Evolutionary conservation across 2,329 filamentous ascomycete species (phyloP).

Genomic region (Fusarium beomiforme): DNA sequence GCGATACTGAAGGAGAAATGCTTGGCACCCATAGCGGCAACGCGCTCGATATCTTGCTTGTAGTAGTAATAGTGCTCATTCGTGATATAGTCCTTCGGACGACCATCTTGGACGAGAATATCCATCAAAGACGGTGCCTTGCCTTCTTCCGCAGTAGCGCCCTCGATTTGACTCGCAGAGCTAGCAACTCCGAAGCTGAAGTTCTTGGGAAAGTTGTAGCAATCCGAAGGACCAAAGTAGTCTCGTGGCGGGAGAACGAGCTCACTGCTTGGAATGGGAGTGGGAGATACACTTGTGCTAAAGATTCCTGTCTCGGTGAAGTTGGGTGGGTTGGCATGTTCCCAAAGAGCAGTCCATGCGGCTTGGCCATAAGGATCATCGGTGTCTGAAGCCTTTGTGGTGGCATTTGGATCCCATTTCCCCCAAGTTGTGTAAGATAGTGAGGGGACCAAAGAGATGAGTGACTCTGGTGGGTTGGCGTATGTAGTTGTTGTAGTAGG

Average conservation of each 20-base stretch:
- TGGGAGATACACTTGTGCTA: slow-evolving; percentile 63
- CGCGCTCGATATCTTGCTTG: slow-evolving; percentile 64
- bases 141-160: slow-evolving; percentile 57
- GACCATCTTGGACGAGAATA: slow-evolving; percentile 45
- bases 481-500: slow-evolving; percentile 47
- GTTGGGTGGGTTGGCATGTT: slow-evolving; percentile 47
- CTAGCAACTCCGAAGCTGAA: slow-evolving; percentile 61
- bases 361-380: slow-evolving; percentile 46
- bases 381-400: slow-evolving; percentile 40
- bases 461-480: slow-evolving; percentile 42
- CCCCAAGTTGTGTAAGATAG: slow-evolving; percentile 49
- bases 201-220: slow-evolving; percentile 59
- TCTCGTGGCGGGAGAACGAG: slow-evolving; percentile 64
- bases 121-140: slow-evolving; percentile 56
- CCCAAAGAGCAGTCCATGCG: slow-evolving; percentile 48
- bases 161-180: slow-evolving; percentile 57
- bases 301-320: slow-evolving; percentile 46
- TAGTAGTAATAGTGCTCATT: slow-evolving; percentile 66
- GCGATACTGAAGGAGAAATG: slow-evolving; percentile 64
- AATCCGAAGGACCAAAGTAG: slow-evolving; percentile 59
- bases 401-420: slow-evolving; percentile 48
- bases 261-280: slow-evolving; percentile 63
- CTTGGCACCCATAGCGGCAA: slow-evolving; percentile 61
- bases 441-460: slow-evolving; percentile 40
- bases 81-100: slow-evolving; percentile 49